A percentile compares a stretch with the other conserved stretches of the same genome.
phyloP scores from a whole-genome alignment of 306 rosid species.

The Myrica gale region DNA sequence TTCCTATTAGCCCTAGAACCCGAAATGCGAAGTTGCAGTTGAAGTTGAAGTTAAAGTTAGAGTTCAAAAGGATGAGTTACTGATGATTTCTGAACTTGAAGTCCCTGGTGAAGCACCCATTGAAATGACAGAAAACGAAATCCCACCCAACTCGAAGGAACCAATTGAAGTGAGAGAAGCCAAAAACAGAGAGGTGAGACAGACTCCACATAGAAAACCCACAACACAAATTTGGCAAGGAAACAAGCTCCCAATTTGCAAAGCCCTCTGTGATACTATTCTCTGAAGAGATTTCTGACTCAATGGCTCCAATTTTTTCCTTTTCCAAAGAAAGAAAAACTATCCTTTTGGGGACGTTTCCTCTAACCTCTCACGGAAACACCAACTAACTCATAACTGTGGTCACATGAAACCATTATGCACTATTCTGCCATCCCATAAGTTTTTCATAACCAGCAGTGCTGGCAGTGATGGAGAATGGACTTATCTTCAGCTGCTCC shows the following conservation, averaged over 20 bases:
- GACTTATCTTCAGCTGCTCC: conserved; percentile 28
- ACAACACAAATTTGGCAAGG: conserved; percentile 86
- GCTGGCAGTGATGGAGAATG: conserved; percentile 4
- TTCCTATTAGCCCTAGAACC: too few relatives aligned
- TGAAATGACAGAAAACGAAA: conserved; percentile 50
- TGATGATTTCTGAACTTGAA: conserved; percentile 43
- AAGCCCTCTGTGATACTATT: conserved; percentile 76
- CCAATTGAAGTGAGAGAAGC: conserved; percentile 79
- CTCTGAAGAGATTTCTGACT: conserved; percentile 70
- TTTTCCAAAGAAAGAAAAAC: conserved; percentile 2
- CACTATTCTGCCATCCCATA: conserved; percentile 1
- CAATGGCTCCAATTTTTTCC: conserved; percentile 44
- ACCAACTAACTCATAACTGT: conserved; percentile 39
- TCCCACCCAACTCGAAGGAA: conserved; percentile 51
- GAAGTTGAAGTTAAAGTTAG: too few relatives aligned
- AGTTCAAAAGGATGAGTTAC: conserved; percentile 29
- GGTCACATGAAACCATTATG: conserved; percentile 38
- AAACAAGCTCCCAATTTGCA: conserved; percentile 80
- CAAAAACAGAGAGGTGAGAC: conserved; percentile 67
- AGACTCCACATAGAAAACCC: conserved; percentile 83
- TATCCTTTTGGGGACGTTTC: conserved; percentile 10
- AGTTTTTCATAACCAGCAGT: conserved; percentile 2
- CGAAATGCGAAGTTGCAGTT: too few relatives aligned
- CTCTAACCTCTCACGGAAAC: conserved; percentile 12
- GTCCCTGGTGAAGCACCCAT: conserved; percentile 36